A percentile compares a stretch with the other conserved stretches of the same genome.
phyloP scores from a whole-genome alignment of 1,284 basidiomycete species.

The Ustilago cynodontis region DNA sequence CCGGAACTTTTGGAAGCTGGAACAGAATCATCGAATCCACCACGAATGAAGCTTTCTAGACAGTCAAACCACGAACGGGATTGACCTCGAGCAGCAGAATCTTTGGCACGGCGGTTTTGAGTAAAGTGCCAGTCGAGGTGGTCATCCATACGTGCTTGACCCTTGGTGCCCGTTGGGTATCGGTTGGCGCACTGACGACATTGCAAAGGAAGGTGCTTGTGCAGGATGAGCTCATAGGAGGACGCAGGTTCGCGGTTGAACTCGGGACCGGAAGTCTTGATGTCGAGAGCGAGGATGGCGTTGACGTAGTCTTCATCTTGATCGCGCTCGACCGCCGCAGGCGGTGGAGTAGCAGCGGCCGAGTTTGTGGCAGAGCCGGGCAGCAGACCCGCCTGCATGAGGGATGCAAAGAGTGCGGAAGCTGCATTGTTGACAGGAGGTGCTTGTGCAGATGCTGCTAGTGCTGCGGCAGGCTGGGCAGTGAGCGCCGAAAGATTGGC shows the following conservation, averaged over 20 bases:
- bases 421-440: slow-evolving; percentile 29
- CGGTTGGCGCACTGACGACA: slow-evolving; percentile 95
- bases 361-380: slow-evolving; percentile 36
- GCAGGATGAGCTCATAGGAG: slow-evolving; percentile 57
- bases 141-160: slow-evolving; percentile 83
- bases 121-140: slow-evolving; percentile 98
- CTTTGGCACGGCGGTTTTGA: slow-evolving; percentile 89
- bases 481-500: slow-evolving; percentile 32
- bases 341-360: slow-evolving; percentile 58
- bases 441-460: background rate
- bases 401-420: slow-evolving; percentile 57
- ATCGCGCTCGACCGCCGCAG: slow-evolving; percentile 71
- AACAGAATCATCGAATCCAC: slow-evolving; percentile 48
- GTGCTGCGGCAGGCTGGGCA: slow-evolving; percentile 10
- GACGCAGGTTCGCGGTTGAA: slow-evolving; percentile 78
- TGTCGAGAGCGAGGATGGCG: slow-evolving; percentile 77
- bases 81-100: slow-evolving; percentile 85
- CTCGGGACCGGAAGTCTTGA: slow-evolving; percentile 79
- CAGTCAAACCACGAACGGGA: slow-evolving; percentile 90
- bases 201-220: slow-evolving; percentile 78
- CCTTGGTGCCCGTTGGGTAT: slow-evolving; percentile 79
- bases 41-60: slow-evolving; percentile 76
- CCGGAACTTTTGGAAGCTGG: slow-evolving; percentile 31
- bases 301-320: slow-evolving; percentile 76
- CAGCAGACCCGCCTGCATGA: slow-evolving; percentile 67